Base-by-base conservation (phyloP, 1,284 basidiomycete genomes). In the Phellopilus nigrolimitatus region DNA sequence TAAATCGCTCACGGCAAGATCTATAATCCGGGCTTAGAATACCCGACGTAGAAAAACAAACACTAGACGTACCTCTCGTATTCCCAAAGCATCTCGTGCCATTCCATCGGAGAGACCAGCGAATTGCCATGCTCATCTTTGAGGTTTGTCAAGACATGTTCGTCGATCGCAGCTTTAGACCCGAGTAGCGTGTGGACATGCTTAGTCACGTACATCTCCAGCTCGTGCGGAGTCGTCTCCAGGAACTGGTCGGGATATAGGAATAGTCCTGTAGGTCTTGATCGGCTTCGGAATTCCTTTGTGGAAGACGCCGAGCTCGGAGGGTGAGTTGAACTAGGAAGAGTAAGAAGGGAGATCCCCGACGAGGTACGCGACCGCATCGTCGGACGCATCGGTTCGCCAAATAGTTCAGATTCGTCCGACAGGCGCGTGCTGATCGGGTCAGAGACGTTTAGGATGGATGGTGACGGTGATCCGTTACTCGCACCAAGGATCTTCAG, bases 201-300 rank as follows among this genome's bases (percentile, higher is more conserved):
- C 63, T 79, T 80, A 66, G 76, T 80, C 7, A 79, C 72, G 58
- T 87, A 80, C 76, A 82, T 79, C 67, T 88, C 84, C 37, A 87
- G 67, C 61, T 85, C 83, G 2, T 64, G 60, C 8, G 82, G 71
- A 0, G 70, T 53, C 59, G 83, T 69, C 1, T 80, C 76, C 40
- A 87, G 70, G 61, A 82, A 82, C 3, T 58, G 53, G 49, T 62
- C 44, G 46, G 49, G 50, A 49, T 44, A 33, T 45, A 51, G 4
- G 59, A 63, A 31, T 49, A 57, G 31, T n/a, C 59, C 48, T 47
- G 50, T 13, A 79, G 62, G 8, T 79, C 79, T 8, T 77, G 45
- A 40, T 10, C 27, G 12, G 25, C 27, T 19, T 22, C 33, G 24
- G 8, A 22, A 13, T 15, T 30, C 24, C 21, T 19, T 15, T 19